These are phyloP conservation scores for Trichoderma cornu-damae DNA, from an alignment of 2,329 filamentous ascomycete genomes.

Conservation along the genomic window DNA sequence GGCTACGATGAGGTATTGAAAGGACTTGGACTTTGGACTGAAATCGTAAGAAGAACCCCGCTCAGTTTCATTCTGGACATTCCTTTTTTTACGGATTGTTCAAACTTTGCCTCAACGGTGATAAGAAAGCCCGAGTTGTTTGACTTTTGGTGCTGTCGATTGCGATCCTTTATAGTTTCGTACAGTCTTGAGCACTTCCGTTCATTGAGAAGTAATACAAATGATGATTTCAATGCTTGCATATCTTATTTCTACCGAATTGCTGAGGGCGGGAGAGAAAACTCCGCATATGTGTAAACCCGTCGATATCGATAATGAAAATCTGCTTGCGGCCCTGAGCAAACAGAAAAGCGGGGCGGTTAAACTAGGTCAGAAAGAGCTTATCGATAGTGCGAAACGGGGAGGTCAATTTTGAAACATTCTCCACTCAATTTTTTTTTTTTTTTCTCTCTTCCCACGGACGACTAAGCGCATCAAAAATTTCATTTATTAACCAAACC, in stretches of 20 bases:
- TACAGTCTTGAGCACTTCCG: neutral
- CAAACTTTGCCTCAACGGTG: neutral
- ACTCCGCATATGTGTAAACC: too few species aligned
- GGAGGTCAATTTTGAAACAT: neutral
- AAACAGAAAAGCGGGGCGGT: neutral
- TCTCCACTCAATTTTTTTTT: constrained; percentile 15
- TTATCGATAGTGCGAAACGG: constrained; percentile 8
- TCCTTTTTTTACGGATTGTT: neutral
- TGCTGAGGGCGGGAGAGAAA: too few species aligned
- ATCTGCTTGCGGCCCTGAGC: neutral
- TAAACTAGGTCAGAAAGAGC: neutral
- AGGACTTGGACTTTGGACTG: neutral
- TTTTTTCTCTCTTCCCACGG: constrained; percentile 8
- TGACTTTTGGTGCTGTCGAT: neutral
- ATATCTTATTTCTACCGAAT: too few species aligned
- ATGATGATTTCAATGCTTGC: too few species aligned
- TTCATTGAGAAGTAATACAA: neutral
- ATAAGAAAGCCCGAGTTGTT: neutral
- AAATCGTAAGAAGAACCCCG: neutral
- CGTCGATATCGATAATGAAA: neutral
- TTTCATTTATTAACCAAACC: constrained; percentile 12
- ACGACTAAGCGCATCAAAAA: constrained; percentile 14
- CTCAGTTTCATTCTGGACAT: constrained; percentile 12
- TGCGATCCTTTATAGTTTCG: neutral
- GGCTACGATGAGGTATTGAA: neutral